These are phyloP conservation scores for Hypoxylon subgilvum DNA, from an alignment of 495 filamentous ascomycete species.

Conservation along the genomic window DNA sequence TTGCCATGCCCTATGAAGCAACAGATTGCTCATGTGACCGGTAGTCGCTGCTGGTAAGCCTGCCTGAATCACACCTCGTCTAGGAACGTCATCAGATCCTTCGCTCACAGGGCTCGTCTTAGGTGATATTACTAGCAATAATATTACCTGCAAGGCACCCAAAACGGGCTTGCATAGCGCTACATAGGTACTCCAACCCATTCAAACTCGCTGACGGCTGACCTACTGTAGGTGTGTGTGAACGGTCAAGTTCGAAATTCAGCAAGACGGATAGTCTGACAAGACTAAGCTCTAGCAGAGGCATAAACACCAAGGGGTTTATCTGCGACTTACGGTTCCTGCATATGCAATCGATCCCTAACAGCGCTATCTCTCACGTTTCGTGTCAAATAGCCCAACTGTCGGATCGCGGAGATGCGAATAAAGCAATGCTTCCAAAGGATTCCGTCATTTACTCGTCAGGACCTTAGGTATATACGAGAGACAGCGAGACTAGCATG, in stretches of 20 bases:
- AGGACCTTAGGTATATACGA: not conserved
- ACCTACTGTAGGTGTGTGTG: constrained; percentile 1
- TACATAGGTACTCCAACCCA: constrained; percentile 9
- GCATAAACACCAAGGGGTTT: not conserved
- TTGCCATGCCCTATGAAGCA: constrained; percentile 14
- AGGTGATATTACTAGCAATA: constrained; percentile 25
- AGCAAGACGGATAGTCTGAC: constrained; percentile 9
- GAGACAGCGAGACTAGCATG: constrained; percentile 1
- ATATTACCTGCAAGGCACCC: constrained; percentile 29
- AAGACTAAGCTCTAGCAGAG: not conserved
- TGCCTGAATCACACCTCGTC: constrained; percentile 29
- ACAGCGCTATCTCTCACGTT: too few relatives aligned
- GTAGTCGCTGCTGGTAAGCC: constrained; percentile 29
- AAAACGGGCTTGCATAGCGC: constrained; percentile 21
- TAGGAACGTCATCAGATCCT: constrained; percentile 21
- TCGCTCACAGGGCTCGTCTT: constrained; percentile 8
- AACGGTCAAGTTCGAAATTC: constrained; percentile 1
- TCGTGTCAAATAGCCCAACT: too few relatives aligned
- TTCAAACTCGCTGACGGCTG: constrained; percentile 23
- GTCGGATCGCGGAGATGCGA: not conserved
- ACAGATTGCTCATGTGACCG: constrained; percentile 32
- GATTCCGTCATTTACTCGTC: not conserved
- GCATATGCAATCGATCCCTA: constrained; percentile 25
- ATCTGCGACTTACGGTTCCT: constrained; percentile 22
- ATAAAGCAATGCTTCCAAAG: not conserved